Evolutionary conservation across 2,329 filamentous ascomycete species (phyloP), one percentile per base, ranked within the genome.

Genomic region (Arachnomyces sp.): DNA sequence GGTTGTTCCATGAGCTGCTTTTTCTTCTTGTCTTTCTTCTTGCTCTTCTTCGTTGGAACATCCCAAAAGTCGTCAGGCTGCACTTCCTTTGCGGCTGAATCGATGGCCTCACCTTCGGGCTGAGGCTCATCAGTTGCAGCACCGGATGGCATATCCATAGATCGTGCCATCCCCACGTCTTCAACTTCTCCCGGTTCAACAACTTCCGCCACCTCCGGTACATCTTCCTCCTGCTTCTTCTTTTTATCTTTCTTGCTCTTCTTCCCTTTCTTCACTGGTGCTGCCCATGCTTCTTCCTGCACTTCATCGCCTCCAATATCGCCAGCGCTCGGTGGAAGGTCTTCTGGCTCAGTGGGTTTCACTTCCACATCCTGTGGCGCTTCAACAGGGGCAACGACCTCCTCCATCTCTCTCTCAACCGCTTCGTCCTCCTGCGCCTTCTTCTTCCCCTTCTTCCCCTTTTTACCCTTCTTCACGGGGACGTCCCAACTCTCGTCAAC

Each of bases 391-490:
- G n/a, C 18, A 15, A 4, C 17, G 6, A 31, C 4, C 20, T 38
- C 4, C 18, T 38, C 28, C 18, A 25, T 25, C 20, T 25, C 20
- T 25, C 20, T 25, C 9, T 25, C 20, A 5, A 25, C 20, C 9
- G 17, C 13, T 12, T 40, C 32, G 15, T 13, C 34, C 6, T 25
- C 20, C 28, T 38, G 33, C 13, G 28, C n/a, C 28, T 36, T 37
- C 11, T 39, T 31, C 28, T 29, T 40, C 3, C 31, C 17, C 28
- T 35, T 42, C n/a, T 39, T 38, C 29, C 35, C 36, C 16, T 44
- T 52, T 41, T 49, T 53, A 29, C 13, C 25, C 28, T 44, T 38
- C 32, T 44, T 41, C 9, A 29, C 20, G 12, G 28, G 17, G 13
- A 34, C 13, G 3, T 28, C 28, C 36, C 39, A 42, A 16, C 29